Percentiles rank a stretch among this genome's conserved stretches.
Conservation (phyloP, 345 rosid species). For the Populus simonii region DNA sequence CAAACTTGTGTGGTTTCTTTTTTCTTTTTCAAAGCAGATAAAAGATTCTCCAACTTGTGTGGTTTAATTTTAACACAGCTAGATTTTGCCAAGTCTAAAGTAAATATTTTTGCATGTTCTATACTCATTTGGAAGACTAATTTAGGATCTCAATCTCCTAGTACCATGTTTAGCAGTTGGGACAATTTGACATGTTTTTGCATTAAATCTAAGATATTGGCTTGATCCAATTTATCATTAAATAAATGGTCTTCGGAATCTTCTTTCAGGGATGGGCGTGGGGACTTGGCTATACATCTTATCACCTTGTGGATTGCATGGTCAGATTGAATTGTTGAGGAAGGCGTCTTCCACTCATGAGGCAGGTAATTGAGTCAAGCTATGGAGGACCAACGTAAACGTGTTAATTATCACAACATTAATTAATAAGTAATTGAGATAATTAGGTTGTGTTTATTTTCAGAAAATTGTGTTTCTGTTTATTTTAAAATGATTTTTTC, state of each 20-base stretch:
- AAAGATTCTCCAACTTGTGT: background rate
- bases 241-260: background rate
- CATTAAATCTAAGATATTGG: too few relatives aligned
- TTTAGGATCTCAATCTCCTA: background rate
- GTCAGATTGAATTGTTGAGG: background rate
- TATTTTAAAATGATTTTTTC: too few relatives aligned
- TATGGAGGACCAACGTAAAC: background rate
- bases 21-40: background rate
- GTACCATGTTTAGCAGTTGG: background rate
- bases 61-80: background rate
- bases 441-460: too few relatives aligned
- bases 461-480: too few relatives aligned
- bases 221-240: too few relatives aligned
- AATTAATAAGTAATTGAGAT: too few relatives aligned
- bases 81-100: background rate
- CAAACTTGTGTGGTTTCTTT: background rate
- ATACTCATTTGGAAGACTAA: background rate
- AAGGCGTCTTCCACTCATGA: background rate
- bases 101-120: background rate
- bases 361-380: background rate
- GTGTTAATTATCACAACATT: too few relatives aligned
- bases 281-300: background rate
- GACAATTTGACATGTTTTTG: background rate
- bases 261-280: background rate
- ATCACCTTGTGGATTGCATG: background rate